Evolutionary conservation across 2,329 filamentous ascomycete genomes (phyloP), one percentile per base, ranked within the genome.

Genomic region (Proliferodiscus dingleyae): DNA sequence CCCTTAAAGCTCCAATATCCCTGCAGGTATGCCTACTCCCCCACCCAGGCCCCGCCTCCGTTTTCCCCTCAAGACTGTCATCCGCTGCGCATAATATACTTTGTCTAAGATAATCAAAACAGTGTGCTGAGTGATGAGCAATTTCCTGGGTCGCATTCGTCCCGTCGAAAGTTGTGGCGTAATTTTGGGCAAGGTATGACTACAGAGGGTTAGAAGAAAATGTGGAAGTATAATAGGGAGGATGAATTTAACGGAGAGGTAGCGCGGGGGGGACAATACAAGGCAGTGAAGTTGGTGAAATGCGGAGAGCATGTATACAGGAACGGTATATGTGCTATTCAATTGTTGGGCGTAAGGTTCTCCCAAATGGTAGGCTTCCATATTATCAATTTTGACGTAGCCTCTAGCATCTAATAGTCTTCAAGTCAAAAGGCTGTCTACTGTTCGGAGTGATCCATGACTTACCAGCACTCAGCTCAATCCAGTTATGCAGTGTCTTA

Each of bases 221-320:
- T n/a, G n/a, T n/a, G 5, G 11, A 38, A 22, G 21, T 21, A 7
- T 28, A 28, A 28, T 28, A 28, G 7, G 7, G 9, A 5, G 29
- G 9, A 7, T 10, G 8, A 32, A n/a, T 32, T 7, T 32, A 11
- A 26, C 15, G 29, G 29, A n/a, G 29, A 15, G 9, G 29, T 10
- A 15, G 29, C 15, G n/a, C 5, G 29, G 13, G 29, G n/a, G 7
- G 9, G 10, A 3, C 34, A 19, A 3, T 24, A 53, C 50, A 2
- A 54, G 41, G 15, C 51, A 54, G 36, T 54, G 51, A 2, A 54
- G 16, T 38, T 54, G 50, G 22, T 54, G 51, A 24, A 54, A 54
- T 29, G 50, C 50, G 0, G 50, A 45, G 9, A 48, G 28, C 45
- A 51, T 51, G 26, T 45, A 51, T 24, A 45, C 48, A 3, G 45